Conservation (phyloP, 73 alveolate genomes). For the Blepharisma stoltei region DNA sequence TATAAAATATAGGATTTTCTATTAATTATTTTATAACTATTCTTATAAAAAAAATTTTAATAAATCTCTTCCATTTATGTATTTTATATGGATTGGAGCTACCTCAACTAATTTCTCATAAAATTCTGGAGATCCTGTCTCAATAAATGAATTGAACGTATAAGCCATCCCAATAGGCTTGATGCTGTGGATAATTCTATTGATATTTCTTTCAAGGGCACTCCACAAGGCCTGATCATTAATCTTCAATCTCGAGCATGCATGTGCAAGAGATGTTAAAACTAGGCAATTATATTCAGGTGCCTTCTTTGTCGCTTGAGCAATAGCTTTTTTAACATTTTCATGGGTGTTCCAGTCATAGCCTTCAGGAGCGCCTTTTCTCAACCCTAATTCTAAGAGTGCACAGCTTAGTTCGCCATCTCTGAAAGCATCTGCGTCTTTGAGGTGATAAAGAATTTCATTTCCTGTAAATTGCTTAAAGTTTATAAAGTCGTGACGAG, state of each 20-base stretch:
- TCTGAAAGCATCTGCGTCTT: not conserved
- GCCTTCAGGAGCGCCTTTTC: conserved; percentile 19
- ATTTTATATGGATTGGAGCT: not conserved
- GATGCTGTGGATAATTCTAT: not conserved
- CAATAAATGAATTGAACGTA: not conserved
- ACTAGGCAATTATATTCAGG: conserved; percentile 25
- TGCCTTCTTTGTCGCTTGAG: not conserved
- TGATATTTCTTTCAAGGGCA: not conserved
- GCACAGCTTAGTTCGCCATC: conserved; percentile 10
- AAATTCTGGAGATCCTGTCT: not conserved
- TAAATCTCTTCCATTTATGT: conserved; percentile 13
- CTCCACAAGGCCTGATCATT: not conserved
- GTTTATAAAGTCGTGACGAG: not conserved
- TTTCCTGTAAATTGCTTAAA: conserved; percentile 23
- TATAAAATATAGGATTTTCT: too few species aligned
- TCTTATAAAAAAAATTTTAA: too few species aligned
- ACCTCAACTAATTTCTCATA: not conserved
- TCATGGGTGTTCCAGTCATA: conserved; percentile 21
- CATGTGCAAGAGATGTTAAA: conserved; percentile 12
- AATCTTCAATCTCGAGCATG: not conserved
- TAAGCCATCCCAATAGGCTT: conserved; percentile 5
- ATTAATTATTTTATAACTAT: too few species aligned
- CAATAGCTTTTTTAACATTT: not conserved
- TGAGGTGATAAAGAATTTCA: not conserved
- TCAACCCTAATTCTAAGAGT: not conserved